Evolutionary conservation across 1,139 yeast species (phyloP).

Genomic region (Protomyces lactucae-debilis): DNA sequence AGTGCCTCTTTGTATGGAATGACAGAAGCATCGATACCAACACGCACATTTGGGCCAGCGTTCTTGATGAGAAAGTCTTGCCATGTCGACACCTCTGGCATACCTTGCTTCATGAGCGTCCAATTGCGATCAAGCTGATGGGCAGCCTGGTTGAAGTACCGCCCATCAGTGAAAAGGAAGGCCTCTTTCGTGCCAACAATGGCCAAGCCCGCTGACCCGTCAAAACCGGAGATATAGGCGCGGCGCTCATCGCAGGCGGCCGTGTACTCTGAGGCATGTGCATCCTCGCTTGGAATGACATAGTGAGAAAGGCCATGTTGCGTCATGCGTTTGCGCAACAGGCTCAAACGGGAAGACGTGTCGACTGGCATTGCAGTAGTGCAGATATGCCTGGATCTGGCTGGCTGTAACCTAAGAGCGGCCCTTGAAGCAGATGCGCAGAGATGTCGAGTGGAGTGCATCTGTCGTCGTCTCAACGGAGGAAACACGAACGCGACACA

Average conservation of each 20-base stretch:
- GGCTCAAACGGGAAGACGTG: constrained; percentile 44
- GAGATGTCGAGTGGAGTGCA: too few relatives aligned
- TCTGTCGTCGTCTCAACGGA: not conserved
- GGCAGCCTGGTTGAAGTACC: constrained; percentile 87
- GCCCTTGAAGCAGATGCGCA: too few relatives aligned
- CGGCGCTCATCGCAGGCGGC: constrained; percentile 30
- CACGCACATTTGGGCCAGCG: constrained; percentile 36
- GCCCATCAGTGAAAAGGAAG: constrained; percentile 85
- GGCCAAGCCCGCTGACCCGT: constrained; percentile 95
- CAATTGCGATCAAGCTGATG: constrained; percentile 81
- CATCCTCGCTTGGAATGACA: constrained; percentile 33
- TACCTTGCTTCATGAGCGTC: constrained; percentile 69
- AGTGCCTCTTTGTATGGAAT: constrained; percentile 44
- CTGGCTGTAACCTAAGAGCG: too few relatives aligned
- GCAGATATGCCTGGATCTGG: not conserved
- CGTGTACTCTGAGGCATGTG: constrained; percentile 29
- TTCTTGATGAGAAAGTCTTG: constrained; percentile 62
- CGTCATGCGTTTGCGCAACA: constrained; percentile 63
- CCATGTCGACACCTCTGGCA: constrained; percentile 74
- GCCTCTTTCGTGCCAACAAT: constrained; percentile 71
- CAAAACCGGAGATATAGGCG: constrained; percentile 52
- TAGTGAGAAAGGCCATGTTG: constrained; percentile 66
- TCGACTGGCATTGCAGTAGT: constrained; percentile 28
- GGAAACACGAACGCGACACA: not conserved
- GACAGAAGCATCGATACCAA: constrained; percentile 66